Conservation (phyloP, 768 basidiomycete genomes). For the Tricholoma terreum region DNA sequence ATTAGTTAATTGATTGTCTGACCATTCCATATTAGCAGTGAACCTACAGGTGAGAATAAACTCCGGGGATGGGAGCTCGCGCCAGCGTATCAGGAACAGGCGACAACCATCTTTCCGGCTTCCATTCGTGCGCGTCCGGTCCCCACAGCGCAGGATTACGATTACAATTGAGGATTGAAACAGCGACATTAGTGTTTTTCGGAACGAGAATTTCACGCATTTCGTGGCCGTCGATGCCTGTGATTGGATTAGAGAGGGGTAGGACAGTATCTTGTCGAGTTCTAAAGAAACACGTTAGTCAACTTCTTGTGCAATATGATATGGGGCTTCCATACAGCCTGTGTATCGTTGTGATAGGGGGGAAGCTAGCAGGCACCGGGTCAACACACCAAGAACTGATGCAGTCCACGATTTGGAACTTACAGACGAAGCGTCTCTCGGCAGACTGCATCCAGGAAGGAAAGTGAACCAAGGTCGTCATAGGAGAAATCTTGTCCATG, state of each 20-base stretch:
- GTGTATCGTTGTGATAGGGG: constrained; percentile 9
- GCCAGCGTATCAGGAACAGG: constrained; percentile 34
- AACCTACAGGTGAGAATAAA: constrained; percentile 42
- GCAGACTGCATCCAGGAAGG: constrained; percentile 35
- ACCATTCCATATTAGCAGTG: neutral
- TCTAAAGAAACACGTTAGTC: constrained; percentile 17
- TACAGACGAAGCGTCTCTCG: constrained; percentile 40
- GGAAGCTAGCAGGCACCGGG: constrained; percentile 4
- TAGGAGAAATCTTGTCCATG: constrained; percentile 27
- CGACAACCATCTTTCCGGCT: constrained; percentile 48
- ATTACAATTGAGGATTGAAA: constrained; percentile 39
- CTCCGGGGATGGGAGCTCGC: constrained; percentile 39
- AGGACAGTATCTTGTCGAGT: constrained; percentile 34
- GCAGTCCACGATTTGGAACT: constrained; percentile 3
- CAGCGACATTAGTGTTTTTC: constrained; percentile 34
- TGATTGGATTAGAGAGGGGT: constrained; percentile 39
- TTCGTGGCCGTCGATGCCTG: constrained; percentile 32
- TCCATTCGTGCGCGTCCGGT: constrained; percentile 44
- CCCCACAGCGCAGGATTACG: constrained; percentile 47
- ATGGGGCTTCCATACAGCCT: constrained; percentile 8
- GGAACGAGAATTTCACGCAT: constrained; percentile 37
- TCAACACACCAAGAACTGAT: neutral
- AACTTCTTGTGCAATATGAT: neutral
- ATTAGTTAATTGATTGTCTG: neutral
- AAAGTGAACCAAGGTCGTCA: constrained; percentile 35